Evolutionary conservation across 2,329 filamentous ascomycete genomes (phyloP).

Genomic region (Stachybotrys echinatus): DNA sequence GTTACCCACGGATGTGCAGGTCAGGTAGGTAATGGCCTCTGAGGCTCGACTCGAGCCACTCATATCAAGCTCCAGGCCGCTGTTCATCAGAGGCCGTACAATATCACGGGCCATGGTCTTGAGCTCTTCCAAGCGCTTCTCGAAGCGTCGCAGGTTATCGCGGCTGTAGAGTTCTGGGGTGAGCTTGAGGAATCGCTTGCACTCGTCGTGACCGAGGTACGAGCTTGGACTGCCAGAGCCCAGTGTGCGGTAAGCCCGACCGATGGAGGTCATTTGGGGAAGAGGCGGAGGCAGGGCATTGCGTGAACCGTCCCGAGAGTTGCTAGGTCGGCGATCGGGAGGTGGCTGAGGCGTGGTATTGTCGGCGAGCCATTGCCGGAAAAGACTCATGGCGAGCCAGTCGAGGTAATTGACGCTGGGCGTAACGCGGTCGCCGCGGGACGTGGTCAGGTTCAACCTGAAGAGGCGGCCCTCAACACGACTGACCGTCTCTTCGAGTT

Average conservation of each 20-base stretch:
- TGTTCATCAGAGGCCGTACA: conserved; percentile 81
- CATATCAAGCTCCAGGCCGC: conserved; percentile 75
- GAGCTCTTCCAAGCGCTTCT: conserved; percentile 81
- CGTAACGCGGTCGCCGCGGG: conserved; percentile 74
- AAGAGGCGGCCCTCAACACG: conserved; percentile 79
- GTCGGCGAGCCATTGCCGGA: conserved; percentile 89
- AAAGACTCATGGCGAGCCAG: conserved; percentile 83
- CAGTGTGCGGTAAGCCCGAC: conserved; percentile 72
- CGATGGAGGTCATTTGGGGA: conserved; percentile 53
- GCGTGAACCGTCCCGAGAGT: conserved; percentile 21
- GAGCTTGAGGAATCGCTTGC: conserved; percentile 84
- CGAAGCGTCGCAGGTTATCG: conserved; percentile 81
- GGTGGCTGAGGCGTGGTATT: conserved; percentile 68
- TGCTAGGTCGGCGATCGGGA: conserved; percentile 19
- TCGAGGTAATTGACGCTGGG: conserved; percentile 78
- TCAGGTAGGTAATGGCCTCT: conserved; percentile 43
- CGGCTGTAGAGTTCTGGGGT: conserved; percentile 77
- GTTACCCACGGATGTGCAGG: conserved; percentile 43
- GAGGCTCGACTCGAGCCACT: conserved; percentile 31
- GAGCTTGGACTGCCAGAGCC: conserved; percentile 53
- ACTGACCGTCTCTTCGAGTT: conserved; percentile 76
- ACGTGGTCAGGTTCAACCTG: conserved; percentile 71
- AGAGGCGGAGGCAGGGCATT: conserved; percentile 28
- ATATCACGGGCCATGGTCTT: conserved; percentile 78
- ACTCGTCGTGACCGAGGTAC: conserved; percentile 80